Base-by-base conservation (phyloP, 176 grass and related monocot species). In the Pontederia paniculata region DNA sequence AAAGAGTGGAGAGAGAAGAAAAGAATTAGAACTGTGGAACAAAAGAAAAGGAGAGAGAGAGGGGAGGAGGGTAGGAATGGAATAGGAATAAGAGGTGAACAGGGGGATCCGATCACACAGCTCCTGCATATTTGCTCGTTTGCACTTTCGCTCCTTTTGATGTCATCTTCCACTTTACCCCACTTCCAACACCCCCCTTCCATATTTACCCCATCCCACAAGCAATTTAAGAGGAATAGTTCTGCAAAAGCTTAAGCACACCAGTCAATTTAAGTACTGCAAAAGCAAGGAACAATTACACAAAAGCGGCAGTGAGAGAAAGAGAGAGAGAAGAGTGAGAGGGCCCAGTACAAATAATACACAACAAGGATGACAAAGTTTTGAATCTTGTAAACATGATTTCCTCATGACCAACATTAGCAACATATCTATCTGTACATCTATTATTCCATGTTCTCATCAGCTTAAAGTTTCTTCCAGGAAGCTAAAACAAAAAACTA, bases 401-500 rank as follows among this genome's bases (percentile, higher is more conserved):
- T 23, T 16, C 8, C 42, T 60, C n/a, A 44, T 60, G 37, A 60
- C 5, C 42, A 60, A 50, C 14, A 25, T 11, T 15, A 50, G 23
- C 21, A 51, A 37, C 37, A 18, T 51, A 70, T 63, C 74, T 85
- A 80, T 89, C 75, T 85, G 66, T 95, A 88, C 84, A 88, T 70
- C 57, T 67, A 59, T 79, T 74, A 76, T 94, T 94, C 62, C 67
- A 71, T 71, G 52, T 56, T 23, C 58, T 49, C 37, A 60, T 70
- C 80, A 62, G 70, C 83, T 83, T 80, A 54, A 94, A 77, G 67
- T 77, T 63, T 69, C 83, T 81, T 44, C 60, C 76, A 75, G 78
- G 74, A 83, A 88, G 81, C 71, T n/a, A 70, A 77, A 78, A 86
- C 3, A 37, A 37, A 37, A 2, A 37, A 67, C 44, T 54, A 44